Base-by-base conservation (phyloP, 768 basidiomycete species). In the Lentinula aciculospora region DNA sequence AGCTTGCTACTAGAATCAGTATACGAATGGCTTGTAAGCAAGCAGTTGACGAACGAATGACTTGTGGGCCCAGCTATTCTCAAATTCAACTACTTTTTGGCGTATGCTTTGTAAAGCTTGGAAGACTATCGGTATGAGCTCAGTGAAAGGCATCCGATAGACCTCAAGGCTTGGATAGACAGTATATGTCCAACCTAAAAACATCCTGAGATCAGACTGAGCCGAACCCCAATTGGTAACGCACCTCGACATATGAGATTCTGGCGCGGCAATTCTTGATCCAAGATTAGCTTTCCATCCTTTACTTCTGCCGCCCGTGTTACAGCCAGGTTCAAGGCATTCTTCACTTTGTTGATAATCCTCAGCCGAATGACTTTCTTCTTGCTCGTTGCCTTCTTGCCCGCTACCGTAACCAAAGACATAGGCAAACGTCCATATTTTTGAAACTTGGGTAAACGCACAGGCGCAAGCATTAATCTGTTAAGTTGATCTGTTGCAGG, bases 331-430 rank as follows among this genome's bases (percentile, higher is more conserved):
- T 39, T n/a, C 28, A 57, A 57, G 10, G 56, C 56, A 46, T 13
- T 47, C 34, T 57, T 57, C 3, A 57, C 13, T 23, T 48, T 57
- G 23, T 57, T 46, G 9, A 57, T 57, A 23, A 57, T 57, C 46
- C 46, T 47, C 34, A 57, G 15, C 7, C 56, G 40, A 29, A 57
- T 32, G 25, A 57, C 40, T 21, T 57, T 57, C 29, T 47, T 47
- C 15, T 57, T 57, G 56, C 56, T 57, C 31, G 56, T 57, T n/a
- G 44, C 45, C 23, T 57, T 57, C 34, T 57, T 57, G 2, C 40
- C 44, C 2, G 25, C 45, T 27, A 57, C 46, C 44, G 34, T 46
- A n/a, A 57, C 56, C 15, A 57, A 6, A 36, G 56, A 48, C 45
- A 57, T 57, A 31, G 56, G 28, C 17, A 57, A 12, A 23, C 56